Conservation (phyloP, 2,329 filamentous ascomycete species). For the Coniella lustricola region DNA sequence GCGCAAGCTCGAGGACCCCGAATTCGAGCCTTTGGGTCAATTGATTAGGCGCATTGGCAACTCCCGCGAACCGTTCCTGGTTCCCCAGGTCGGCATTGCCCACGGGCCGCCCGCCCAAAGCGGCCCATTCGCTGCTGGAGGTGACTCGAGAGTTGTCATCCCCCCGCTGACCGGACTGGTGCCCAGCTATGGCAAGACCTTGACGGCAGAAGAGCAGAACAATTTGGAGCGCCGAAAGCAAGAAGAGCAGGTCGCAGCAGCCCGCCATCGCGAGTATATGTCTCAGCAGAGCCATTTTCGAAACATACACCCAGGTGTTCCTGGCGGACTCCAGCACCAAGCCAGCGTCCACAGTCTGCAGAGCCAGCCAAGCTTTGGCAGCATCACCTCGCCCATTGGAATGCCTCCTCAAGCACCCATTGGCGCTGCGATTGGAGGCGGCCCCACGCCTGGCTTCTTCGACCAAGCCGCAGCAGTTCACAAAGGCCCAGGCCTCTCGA, state of each 20-base stretch:
- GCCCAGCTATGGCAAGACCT: slow-evolving; percentile 89
- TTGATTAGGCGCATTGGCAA: slow-evolving; percentile 94
- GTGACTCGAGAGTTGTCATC: slow-evolving; percentile 55
- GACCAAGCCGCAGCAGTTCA: slow-evolving; percentile 46
- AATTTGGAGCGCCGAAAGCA: slow-evolving; percentile 94
- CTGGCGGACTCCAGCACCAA: slow-evolving; percentile 70
- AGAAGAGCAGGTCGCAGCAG: slow-evolving; percentile 95
- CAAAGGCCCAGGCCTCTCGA: slow-evolving; percentile 30
- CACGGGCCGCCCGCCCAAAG: slow-evolving; percentile 65
- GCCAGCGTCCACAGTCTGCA: slow-evolving; percentile 93
- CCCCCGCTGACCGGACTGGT: slow-evolving; percentile 91
- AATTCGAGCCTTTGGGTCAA: slow-evolving; percentile 92
- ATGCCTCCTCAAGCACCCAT: slow-evolving; percentile 46
- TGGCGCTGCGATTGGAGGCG: slow-evolving; percentile 40
- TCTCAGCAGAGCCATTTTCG: slow-evolving; percentile 76
- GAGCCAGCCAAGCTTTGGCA: slow-evolving; percentile 93
- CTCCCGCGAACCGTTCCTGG: slow-evolving; percentile 92
- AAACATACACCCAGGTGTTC: slow-evolving; percentile 55
- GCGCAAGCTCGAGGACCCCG: slow-evolving; percentile 86
- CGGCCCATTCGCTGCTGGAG: slow-evolving; percentile 38
- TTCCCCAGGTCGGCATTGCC: slow-evolving; percentile 91
- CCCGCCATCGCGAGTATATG: slow-evolving; percentile 87
- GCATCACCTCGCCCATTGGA: slow-evolving; percentile 79
- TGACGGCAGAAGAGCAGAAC: slow-evolving; percentile 97
- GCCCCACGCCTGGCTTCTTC: slow-evolving; percentile 62